phyloP scores from a whole-genome alignment of 768 basidiomycete genomes.

The Pulveroboletus ravenelii region DNA sequence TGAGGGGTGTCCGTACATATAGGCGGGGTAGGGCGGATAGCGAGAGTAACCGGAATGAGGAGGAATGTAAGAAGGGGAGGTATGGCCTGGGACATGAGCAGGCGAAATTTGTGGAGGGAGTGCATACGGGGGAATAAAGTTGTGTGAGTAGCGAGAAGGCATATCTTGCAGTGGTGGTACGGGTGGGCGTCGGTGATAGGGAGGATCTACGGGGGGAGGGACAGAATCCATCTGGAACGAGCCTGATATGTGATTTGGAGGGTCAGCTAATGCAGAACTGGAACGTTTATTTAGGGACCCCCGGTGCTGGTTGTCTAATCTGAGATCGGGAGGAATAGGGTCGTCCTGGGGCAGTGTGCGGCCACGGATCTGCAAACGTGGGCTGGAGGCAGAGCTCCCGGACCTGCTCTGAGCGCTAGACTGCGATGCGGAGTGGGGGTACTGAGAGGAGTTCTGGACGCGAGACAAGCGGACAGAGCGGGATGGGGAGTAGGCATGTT shows the following conservation, averaged over 20 bases:
- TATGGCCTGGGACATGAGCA: constrained; percentile 20
- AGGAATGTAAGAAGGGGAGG: constrained; percentile 22
- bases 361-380: constrained; percentile 36
- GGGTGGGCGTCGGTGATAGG: constrained; percentile 17
- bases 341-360: constrained; percentile 42
- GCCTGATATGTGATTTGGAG: constrained; percentile 7
- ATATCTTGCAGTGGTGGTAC: constrained; percentile 23
- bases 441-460: constrained; percentile 34
- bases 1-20: constrained; percentile 35
- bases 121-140: constrained; percentile 13
- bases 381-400: constrained; percentile 48
- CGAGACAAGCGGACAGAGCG: constrained; percentile 31
- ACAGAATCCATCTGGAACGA: constrained; percentile 12
- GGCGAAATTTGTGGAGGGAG: constrained; percentile 13
- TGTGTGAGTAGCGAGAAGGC: constrained; percentile 15
- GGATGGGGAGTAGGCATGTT: constrained; percentile 26
- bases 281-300: constrained; percentile 14
- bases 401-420: constrained; percentile 44
- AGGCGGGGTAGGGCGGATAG: constrained; percentile 33
- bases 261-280: constrained; percentile 20
- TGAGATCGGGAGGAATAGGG: constrained; percentile 13
- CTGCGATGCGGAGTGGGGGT: constrained; percentile 36
- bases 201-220: constrained; percentile 7
- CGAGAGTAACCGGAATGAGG: constrained; percentile 29
- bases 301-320: constrained; percentile 19